Percentiles rank a stretch among this genome's conserved stretches.
phyloP scores from a whole-genome alignment of 805 yeast genomes.

The Yueomyces sinensis region DNA sequence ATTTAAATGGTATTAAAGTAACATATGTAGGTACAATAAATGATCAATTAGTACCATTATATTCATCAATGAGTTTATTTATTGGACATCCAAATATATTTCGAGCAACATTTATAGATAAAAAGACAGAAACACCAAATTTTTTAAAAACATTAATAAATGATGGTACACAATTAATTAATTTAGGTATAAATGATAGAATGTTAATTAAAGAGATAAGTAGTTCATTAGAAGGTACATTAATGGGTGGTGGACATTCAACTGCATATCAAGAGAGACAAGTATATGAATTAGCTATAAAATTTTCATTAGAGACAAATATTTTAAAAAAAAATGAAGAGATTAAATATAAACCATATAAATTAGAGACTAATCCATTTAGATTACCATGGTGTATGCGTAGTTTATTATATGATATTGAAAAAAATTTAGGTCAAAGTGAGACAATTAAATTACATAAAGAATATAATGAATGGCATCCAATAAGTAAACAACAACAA shows the following conservation, averaged over 20 bases:
- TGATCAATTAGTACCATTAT: slow-evolving; percentile 88
- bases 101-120: slow-evolving; percentile 82
- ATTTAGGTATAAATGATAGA: slow-evolving; percentile 72
- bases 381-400: slow-evolving; percentile 88
- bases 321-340: slow-evolving; percentile 34
- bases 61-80: slow-evolving; percentile 75
- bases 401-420: slow-evolving; percentile 61
- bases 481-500: slow-evolving; percentile 67
- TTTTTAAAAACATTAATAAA: slow-evolving; percentile 67
- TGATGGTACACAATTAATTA: slow-evolving; percentile 59
- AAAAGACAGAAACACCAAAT: slow-evolving; percentile 61
- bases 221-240: slow-evolving; percentile 67
- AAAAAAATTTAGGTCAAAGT: slow-evolving; percentile 35
- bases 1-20: slow-evolving; percentile 61
- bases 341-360: slow-evolving; percentile 31
- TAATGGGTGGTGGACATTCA: slow-evolving; percentile 94
- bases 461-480: slow-evolving; percentile 79
- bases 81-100: slow-evolving; percentile 80
- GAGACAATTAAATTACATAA: slow-evolving; percentile 49
- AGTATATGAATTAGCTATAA: slow-evolving; percentile 71
- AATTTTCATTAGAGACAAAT: slow-evolving; percentile 63
- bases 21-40: slow-evolving; percentile 81
- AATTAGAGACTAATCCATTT: slow-evolving; percentile 65
- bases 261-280: slow-evolving; percentile 71
- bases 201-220: slow-evolving; percentile 80